Percentiles rank a stretch among this genome's conserved stretches.
Conservation (phyloP, 306 rosid genomes). For the Cucurbita pepo region DNA sequence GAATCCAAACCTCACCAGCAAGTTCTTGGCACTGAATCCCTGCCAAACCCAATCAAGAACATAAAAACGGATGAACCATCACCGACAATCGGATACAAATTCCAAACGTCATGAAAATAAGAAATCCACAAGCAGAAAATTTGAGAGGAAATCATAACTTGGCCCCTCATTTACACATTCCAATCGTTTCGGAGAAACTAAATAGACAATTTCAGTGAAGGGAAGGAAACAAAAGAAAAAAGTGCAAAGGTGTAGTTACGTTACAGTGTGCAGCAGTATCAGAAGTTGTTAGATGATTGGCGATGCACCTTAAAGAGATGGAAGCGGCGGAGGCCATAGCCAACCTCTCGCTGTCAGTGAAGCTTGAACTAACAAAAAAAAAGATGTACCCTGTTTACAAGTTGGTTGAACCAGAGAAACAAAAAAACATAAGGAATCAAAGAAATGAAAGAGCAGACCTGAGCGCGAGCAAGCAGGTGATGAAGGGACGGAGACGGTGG, state of each 20-base stretch:
- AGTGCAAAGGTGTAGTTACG: not conserved
- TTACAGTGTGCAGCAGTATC: not conserved
- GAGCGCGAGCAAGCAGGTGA: too few species aligned
- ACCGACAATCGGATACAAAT: not conserved
- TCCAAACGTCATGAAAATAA: not conserved
- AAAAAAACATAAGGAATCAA: too few species aligned
- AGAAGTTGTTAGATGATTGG: not conserved
- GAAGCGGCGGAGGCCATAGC: not conserved
- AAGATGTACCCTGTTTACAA: too few species aligned
- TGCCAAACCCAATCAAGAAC: slow-evolving; percentile 11
- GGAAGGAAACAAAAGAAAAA: not conserved
- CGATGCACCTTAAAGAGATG: not conserved
- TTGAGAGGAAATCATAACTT: not conserved
- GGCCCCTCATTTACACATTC: not conserved
- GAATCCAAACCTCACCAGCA: slow-evolving; percentile 23
- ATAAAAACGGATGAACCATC: not conserved
- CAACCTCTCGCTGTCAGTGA: not conserved
- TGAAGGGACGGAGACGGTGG: too few species aligned
- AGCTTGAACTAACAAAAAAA: not conserved
- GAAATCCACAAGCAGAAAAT: not conserved
- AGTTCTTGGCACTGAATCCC: slow-evolving; percentile 22
- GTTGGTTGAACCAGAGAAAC: too few species aligned
- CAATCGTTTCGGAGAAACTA: not conserved
- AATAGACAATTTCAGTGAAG: not conserved
- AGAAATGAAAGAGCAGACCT: too few species aligned